Percentiles rank a stretch among this genome's conserved stretches.
Conservation (phyloP, 306 rosid genomes). For the Prunus mira region DNA sequence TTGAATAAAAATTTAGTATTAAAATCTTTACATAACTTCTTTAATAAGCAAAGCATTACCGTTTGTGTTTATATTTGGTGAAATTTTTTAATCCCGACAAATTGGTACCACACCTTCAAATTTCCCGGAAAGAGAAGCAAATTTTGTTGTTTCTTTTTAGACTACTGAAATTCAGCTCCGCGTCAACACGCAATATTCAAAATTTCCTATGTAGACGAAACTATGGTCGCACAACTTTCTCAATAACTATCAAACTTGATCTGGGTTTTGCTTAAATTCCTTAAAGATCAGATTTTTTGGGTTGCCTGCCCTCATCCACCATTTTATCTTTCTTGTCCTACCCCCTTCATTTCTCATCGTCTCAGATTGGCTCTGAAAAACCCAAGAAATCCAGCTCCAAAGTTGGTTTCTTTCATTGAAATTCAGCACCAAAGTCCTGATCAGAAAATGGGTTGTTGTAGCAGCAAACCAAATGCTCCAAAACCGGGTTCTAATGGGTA, state of each 20-base stretch:
- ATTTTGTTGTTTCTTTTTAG: background rate
- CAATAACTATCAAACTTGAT: background rate
- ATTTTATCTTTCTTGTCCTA: background rate
- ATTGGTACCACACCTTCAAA: background rate
- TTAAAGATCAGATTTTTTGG: background rate
- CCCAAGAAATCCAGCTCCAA: background rate
- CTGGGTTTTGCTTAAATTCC: background rate
- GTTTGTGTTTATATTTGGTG: background rate
- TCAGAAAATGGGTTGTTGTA: constrained; percentile 61
- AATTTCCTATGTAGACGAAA: background rate
- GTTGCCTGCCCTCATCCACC: background rate
- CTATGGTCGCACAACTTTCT: background rate
- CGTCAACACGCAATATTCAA: background rate
- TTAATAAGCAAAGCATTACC: no score
- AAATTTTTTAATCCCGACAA: background rate
- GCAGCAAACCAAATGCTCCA: constrained; percentile 48
- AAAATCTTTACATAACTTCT: no score
- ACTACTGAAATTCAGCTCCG: background rate
- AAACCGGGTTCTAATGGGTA: constrained; percentile 15
- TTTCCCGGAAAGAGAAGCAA: background rate
- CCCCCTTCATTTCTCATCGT: background rate
- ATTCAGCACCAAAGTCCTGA: background rate
- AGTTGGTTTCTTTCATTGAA: background rate
- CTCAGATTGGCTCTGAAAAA: background rate
- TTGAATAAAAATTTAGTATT: no score